Percentiles rank a stretch among this genome's conserved stretches.
phyloP scores from a whole-genome alignment of 805 yeast species.

The Myxozyma kluyveri region DNA sequence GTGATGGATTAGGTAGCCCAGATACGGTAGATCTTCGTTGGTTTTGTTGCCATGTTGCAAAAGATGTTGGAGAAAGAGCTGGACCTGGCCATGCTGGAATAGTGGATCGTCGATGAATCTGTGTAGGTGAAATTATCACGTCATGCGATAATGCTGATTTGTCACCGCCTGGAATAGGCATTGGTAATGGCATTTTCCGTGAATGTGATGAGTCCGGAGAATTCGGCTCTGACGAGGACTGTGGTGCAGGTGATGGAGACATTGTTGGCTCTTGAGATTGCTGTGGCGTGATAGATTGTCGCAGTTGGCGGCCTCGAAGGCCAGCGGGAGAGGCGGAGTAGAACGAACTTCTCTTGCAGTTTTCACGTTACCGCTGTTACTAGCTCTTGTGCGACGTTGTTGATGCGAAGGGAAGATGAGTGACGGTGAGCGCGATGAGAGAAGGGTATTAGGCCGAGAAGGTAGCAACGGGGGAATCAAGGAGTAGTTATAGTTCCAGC shows the following conservation, averaged over 20 bases:
- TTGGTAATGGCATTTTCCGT: slow-evolving; percentile 13
- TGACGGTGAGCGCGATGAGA: no score
- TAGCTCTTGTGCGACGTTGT: no score
- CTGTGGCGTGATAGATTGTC: neutral
- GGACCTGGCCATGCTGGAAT: slow-evolving; percentile 15
- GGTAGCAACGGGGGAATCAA: no score
- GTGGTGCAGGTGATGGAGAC: neutral
- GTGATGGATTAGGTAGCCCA: neutral
- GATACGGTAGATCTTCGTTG: slow-evolving; percentile 6
- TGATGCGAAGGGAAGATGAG: no score
- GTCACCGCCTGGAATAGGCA: slow-evolving; percentile 19
- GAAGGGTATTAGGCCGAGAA: no score
- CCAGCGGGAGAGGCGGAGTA: neutral
- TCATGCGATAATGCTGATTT: slow-evolving; percentile 13
- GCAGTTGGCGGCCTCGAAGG: neutral
- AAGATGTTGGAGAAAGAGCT: no score
- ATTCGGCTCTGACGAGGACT: neutral
- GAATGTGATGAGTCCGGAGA: slow-evolving; percentile 1
- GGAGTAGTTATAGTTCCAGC: no score
- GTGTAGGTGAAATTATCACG: slow-evolving; percentile 23
- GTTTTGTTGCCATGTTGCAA: no score
- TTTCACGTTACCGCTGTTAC: neutral
- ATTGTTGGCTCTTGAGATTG: neutral
- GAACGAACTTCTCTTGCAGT: neutral
- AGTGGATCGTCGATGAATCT: slow-evolving; percentile 18